Base-by-base conservation (phyloP, 768 basidiomycete genomes). In the Cubamyces sp. region DNA sequence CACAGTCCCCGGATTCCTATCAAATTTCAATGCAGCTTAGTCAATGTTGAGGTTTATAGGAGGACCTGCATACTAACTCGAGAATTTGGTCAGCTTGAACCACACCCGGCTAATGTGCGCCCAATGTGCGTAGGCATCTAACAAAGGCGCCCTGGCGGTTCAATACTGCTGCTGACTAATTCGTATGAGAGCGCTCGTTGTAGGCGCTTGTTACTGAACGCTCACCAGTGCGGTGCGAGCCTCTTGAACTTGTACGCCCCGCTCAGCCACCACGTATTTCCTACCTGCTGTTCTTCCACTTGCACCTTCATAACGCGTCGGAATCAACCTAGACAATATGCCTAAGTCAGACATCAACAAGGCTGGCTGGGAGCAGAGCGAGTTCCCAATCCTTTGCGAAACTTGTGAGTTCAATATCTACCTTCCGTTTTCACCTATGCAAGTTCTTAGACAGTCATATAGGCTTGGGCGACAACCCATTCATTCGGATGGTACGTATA, bases 321-420 rank as follows among this genome's bases (percentile, higher is more conserved):
- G 34, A 11, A 34, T 9, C 6, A 5, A 19, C 19, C 5, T n/a
- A 37, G 15, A 41, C n/a, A 60, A 25, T 15, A 89, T 88, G 86
- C 83, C 84, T 41, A 94, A 94, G 77, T 83, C 88, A n/a, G 94
- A 96, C 73, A 87, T 96, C 65, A 96, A 96, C 81, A 95, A 94
- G 75, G 92, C 94, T 21, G 92, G 93, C 15, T 92, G 91, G 91
- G 94, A 96, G 71, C 90, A 92, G 78, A 90, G 88, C 73, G 94
- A 95, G 74, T 95, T 95, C 56, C 94, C 94, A 4, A 92, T 94
- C 74, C 86, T 96, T 23, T 96, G 94, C 74, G 94, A 96, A 76
- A 93, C 91, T 73, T 96, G 94, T 91, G 71, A 65, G 88, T 76
- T 56, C 42, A 68, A 42, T 15, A 46, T 28, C 18, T 30, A 4